Conservation (phyloP, 2,329 filamentous ascomycete species). For the Tolypocladium pustulatum region DNA sequence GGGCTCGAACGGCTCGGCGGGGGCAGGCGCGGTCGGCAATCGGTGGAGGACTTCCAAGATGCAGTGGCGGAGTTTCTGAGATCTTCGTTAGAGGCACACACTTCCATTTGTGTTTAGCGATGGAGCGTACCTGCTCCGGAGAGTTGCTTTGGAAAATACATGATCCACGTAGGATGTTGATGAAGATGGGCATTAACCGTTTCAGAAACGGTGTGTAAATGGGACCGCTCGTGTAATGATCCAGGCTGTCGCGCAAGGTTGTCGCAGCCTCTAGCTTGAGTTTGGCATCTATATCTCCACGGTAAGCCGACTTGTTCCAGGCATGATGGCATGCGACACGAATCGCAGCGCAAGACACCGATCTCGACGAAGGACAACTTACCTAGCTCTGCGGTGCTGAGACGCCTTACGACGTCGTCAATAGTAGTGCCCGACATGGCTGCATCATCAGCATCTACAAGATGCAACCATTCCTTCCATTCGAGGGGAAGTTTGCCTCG, state of each 20-base stretch:
- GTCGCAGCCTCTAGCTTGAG: constrained; percentile 72
- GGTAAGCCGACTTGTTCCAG: neutral
- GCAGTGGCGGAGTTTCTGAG: constrained; percentile 78
- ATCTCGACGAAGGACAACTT: constrained; percentile 12
- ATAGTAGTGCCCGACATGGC: constrained; percentile 51
- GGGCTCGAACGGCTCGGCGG: constrained; percentile 72
- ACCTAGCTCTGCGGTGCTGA: constrained; percentile 47
- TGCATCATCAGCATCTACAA: constrained; percentile 34
- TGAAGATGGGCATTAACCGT: constrained; percentile 82
- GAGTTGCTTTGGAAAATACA: constrained; percentile 89
- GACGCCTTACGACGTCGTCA: constrained; percentile 53
- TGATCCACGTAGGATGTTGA: constrained; percentile 71
- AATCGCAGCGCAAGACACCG: neutral
- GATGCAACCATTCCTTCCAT: constrained; percentile 25
- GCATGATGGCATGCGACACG: neutral
- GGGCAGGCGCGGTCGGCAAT: constrained; percentile 58
- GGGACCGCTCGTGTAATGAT: constrained; percentile 70
- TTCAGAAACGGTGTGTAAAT: constrained; percentile 75
- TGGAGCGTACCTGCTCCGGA: constrained; percentile 62
- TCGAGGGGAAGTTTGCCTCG: constrained; percentile 13
- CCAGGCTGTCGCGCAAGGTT: constrained; percentile 82
- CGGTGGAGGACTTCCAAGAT: constrained; percentile 91
- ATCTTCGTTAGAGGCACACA: constrained; percentile 7
- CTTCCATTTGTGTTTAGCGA: neutral
- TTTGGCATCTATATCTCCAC: constrained; percentile 55